Percentiles rank a stretch among this genome's conserved stretches.
phyloP scores from a whole-genome alignment of 2,329 filamentous ascomycete genomes.

The Leptosphaerulina australis region DNA sequence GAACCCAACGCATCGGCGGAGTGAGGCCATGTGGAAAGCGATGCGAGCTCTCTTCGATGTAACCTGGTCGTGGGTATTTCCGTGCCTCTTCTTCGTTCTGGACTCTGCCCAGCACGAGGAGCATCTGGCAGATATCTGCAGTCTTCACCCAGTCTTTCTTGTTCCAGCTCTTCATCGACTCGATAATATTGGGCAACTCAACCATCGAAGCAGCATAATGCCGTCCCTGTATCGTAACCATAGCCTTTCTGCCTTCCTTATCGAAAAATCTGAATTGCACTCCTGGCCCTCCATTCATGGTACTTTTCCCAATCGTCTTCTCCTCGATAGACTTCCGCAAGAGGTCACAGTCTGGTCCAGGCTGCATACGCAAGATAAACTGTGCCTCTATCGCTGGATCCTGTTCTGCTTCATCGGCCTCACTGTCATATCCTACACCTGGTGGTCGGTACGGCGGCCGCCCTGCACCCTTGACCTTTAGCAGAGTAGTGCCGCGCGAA shows the following conservation, averaged over 20 bases:
- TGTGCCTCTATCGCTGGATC: slow-evolving; percentile 91
- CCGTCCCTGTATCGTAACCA: slow-evolving; percentile 71
- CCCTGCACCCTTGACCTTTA: slow-evolving; percentile 45
- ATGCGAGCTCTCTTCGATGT: slow-evolving; percentile 70
- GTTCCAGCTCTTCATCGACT: slow-evolving; percentile 94
- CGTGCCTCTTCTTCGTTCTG: slow-evolving; percentile 59
- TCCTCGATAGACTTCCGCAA: slow-evolving; percentile 77
- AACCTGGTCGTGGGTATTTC: slow-evolving; percentile 67
- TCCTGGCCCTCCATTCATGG: slow-evolving; percentile 72
- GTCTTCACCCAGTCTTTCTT: slow-evolving; percentile 85
- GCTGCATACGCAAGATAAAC: slow-evolving; percentile 85
- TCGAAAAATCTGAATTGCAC: slow-evolving; percentile 82
- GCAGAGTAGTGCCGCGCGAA: slow-evolving; percentile 31
- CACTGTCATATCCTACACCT: slow-evolving; percentile 94
- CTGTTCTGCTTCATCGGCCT: slow-evolving; percentile 85
- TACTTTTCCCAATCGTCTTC: slow-evolving; percentile 72
- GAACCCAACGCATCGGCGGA: slow-evolving; percentile 84
- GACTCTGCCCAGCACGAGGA: slow-evolving; percentile 75
- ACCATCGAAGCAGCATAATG: slow-evolving; percentile 80
- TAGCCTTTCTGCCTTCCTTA: slow-evolving; percentile 71
- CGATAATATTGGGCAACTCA: slow-evolving; percentile 84
- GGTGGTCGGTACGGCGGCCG: slow-evolving; percentile 59
- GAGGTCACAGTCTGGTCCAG: slow-evolving; percentile 85
- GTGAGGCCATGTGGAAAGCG: slow-evolving; percentile 86
- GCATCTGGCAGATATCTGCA: slow-evolving; percentile 87